Conservation (phyloP, 2,329 filamentous ascomycete species). For the Diaporthe ampelina region DNA sequence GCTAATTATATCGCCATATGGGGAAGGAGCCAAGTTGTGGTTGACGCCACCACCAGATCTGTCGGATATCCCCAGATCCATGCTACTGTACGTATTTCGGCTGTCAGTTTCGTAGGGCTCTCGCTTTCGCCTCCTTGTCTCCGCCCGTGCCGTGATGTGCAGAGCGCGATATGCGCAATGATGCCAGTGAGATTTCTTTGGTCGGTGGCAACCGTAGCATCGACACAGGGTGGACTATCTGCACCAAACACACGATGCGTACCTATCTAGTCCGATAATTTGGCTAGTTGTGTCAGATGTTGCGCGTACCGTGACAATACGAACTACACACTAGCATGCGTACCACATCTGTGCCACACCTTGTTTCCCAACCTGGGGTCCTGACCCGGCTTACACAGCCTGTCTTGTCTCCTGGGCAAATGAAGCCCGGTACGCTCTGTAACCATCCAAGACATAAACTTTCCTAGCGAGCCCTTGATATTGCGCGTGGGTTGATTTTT, state of each 20-base stretch:
- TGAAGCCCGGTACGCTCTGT: not conserved
- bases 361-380: not conserved
- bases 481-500: not conserved
- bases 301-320: constrained; percentile 1
- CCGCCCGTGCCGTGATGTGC: not conserved
- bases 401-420: not conserved
- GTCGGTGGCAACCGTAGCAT: constrained; percentile 3
- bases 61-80: not conserved
- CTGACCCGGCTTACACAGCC: too few species aligned
- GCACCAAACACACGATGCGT: not conserved
- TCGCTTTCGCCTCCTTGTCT: not conserved
- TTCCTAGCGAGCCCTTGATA: constrained; percentile 19
- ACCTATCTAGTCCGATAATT: not conserved
- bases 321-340: not conserved
- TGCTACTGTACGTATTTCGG: not conserved
- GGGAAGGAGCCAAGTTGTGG: not conserved
- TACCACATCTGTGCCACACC: constrained; percentile 1
- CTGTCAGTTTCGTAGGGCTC: constrained; percentile 6
- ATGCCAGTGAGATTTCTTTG: not conserved
- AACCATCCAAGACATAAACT: constrained; percentile 22
- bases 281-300: constrained; percentile 5
- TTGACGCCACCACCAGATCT: constrained; percentile 24
- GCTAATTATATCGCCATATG: constrained; percentile 23
- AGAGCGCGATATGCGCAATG: not conserved
- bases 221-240: not conserved